Evolutionary conservation across 2,329 filamentous ascomycete species (phyloP), one percentile per base, ranked within the genome.

Genomic region (Ophiostoma australiae): DNA sequence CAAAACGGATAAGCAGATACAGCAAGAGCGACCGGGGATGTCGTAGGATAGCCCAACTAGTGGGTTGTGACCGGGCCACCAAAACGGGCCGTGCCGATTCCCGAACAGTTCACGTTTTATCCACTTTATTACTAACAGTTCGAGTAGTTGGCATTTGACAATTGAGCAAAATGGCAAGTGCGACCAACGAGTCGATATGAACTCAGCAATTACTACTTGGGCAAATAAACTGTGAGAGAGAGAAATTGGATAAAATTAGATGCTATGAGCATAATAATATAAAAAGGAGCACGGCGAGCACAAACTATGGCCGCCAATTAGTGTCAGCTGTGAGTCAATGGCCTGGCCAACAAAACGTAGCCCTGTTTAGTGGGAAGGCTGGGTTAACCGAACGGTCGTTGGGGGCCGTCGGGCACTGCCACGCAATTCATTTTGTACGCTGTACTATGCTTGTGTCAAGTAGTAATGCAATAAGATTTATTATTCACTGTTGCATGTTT

Each of bases 81-180:
- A 74, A 74, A 74, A 74, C 74, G 74, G 74, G 73, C 74, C 74
- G 74, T 74, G 72, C 74, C 74, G 74, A 72, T 70, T 73, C 69
- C 72, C 72, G 73, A 66, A 71, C 63, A 55, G 71, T 41, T 58
- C 52, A 48, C 70, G 68, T 68, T 17, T 41, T 39, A 55, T 52
- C 70, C 58, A 63, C 61, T 70, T 71, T 66, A 23, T 63, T 63
- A 58, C 52, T 48, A 48, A 20, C 17, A 48, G 5, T 20, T 15
- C 4, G 6, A 27, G 13, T 13, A 15, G 31, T 66, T 39, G n/a
- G 23, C n/a, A 39, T 31, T 31, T 31, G 27, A 37, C 61, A 41
- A 15, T 41, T 37, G 33, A 35, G 5, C 17, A 55, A 31, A 63
- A 33, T 6, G 58, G 44, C 44, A 48, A 48, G 44, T 20, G 44